Percentiles rank a stretch among this genome's conserved stretches.
Conservation (phyloP, 2,329 filamentous ascomycete species). For the Penicillium sp. region DNA sequence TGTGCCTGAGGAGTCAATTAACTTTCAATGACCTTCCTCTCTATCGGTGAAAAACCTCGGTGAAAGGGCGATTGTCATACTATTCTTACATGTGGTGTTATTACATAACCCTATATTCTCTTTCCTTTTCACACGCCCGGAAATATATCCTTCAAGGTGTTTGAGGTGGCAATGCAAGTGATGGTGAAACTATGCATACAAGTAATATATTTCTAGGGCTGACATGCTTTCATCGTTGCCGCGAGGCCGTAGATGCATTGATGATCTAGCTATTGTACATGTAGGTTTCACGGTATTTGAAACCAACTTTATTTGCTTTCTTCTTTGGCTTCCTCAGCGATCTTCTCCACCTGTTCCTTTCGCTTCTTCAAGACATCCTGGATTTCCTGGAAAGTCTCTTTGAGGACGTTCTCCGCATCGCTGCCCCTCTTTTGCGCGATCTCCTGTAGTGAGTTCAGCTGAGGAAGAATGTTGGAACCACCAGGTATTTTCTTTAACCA, state of each 20-base stretch:
- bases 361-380: background rate
- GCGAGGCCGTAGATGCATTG: background rate
- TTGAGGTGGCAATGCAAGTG: background rate
- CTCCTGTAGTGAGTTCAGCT: background rate
- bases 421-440: background rate
- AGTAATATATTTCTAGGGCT: background rate
- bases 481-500: background rate
- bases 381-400: background rate
- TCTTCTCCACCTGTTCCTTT: background rate
- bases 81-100: too few relatives aligned
- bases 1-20: too few relatives aligned
- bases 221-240: background rate
- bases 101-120: too few relatives aligned
- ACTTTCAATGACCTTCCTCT: too few relatives aligned
- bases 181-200: background rate
- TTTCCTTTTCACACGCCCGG: background rate
- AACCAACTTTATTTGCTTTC: background rate
- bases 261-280: background rate
- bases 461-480: background rate
- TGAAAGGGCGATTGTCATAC: too few relatives aligned
- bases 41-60: too few relatives aligned
- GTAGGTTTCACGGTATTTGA: background rate
- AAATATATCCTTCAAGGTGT: background rate
- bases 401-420: background rate
- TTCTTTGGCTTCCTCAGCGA: background rate